Evolutionary conservation across 495 filamentous ascomycete genomes (phyloP).

Genomic region (Penicillium ucsense): DNA sequence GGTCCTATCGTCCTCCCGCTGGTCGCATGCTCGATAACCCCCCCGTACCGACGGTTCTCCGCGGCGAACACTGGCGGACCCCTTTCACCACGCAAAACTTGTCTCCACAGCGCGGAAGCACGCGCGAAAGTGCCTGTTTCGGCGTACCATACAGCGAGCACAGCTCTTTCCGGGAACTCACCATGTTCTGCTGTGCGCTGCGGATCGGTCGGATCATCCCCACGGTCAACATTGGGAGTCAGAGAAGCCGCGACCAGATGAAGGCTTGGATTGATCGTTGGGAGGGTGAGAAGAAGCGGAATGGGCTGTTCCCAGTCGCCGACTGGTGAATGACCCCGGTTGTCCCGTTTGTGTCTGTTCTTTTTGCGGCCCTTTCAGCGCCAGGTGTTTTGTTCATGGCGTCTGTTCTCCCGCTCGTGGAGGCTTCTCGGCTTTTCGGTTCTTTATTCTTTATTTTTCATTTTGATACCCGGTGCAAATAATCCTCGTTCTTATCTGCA

Average conservation of each 20-base stretch:
- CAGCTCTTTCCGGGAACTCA: conserved; percentile 85
- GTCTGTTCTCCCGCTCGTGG: too few species aligned
- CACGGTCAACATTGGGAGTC: conserved; percentile 82
- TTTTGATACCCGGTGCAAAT: too few species aligned
- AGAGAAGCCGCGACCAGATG: conserved; percentile 68
- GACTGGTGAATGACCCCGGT: conserved; percentile 14
- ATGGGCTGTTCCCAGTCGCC: conserved; percentile 49
- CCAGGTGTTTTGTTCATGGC: too few species aligned
- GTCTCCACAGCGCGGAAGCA: conserved; percentile 68
- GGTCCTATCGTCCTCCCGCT: conserved; percentile 74
- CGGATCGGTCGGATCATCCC: conserved; percentile 82
- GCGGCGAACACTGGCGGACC: conserved; percentile 63
- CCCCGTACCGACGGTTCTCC: conserved; percentile 56
- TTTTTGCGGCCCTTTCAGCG: too few species aligned
- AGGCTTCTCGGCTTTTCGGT: too few species aligned
- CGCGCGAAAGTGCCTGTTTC: conserved; percentile 66
- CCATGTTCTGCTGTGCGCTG: conserved; percentile 82
- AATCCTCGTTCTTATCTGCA: too few species aligned
- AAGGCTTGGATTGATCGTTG: conserved; percentile 85
- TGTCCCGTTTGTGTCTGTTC: too few species aligned
- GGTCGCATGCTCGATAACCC: conserved; percentile 55
- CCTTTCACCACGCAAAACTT: conserved; percentile 56
- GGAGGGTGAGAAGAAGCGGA: conserved; percentile 73
- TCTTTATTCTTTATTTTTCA: too few species aligned
- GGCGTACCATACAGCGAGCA: conserved; percentile 95